Base-by-base conservation (phyloP, 305 asterid species). In the Fraxinus angustifolia region DNA sequence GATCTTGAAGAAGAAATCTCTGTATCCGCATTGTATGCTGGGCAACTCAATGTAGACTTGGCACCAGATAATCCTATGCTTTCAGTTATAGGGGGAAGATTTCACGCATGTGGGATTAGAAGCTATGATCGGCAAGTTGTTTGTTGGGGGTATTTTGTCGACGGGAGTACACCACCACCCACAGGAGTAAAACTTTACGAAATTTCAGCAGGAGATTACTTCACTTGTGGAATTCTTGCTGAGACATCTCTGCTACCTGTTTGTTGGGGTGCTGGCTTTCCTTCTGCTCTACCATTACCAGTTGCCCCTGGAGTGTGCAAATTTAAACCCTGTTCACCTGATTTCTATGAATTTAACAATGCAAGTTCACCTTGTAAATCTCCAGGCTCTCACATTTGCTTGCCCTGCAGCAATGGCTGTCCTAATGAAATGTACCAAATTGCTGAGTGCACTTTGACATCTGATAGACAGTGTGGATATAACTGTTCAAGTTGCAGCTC, bases 201-300 rank as follows among this genome's bases (percentile, higher is more conserved):
- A 81, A 87, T 87, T 34, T 85, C 90, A n/a, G 90, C 87, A 26
- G 91, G 91, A 1, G 90, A 88, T 80, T 87, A 88, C 81, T 88
- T 88, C 84, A 87, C 86, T 31, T 87, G 88, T 73, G 91, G 91
- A 53, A 76, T 88, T 82, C 86, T 83, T 70, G 90, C 86, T 0
- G 78, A 83, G 75, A 70, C 82, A 21, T 83, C 88, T 14, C 84
- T 85, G 0, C 71, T 81, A 30, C 91, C 90, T 30, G 87, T 87
- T 76, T 88, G 91, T 23, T 88, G 91, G 91, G 91, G 91, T 16
- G 83, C 42, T 53, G 88, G 88, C 3, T 88, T 86, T 79, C 88
- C 90, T 8, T 81, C 86, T 28, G 78, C 90, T 56, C 82, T 88
- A 8, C 91, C 91, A 0, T 23, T 88, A 35, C 88, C 90, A 4